phyloP scores from a whole-genome alignment of 257 asterid species.

The Scutellaria baicalensis region DNA sequence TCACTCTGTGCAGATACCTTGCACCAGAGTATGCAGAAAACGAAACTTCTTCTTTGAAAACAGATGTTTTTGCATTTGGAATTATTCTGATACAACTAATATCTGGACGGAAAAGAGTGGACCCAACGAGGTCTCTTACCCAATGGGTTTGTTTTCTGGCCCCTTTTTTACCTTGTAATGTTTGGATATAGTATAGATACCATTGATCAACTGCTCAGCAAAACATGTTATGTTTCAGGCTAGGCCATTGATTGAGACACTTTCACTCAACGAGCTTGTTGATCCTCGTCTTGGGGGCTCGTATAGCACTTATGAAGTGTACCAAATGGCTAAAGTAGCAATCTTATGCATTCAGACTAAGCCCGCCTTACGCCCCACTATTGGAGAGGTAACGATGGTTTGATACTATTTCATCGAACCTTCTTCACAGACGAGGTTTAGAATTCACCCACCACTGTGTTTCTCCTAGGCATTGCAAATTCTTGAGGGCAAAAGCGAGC shows the following conservation, averaged over 20 bases:
- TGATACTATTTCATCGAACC: background rate
- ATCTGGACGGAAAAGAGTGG: constrained; percentile 49
- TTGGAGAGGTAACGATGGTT: constrained; percentile 42
- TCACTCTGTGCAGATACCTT: constrained; percentile 42
- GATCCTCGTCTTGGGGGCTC: constrained; percentile 60
- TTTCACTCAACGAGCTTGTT: constrained; percentile 49
- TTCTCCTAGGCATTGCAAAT: constrained; percentile 45
- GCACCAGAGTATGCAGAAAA: constrained; percentile 71
- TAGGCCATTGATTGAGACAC: constrained; percentile 41
- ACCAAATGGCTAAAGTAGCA: constrained; percentile 66
- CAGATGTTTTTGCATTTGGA: constrained; percentile 62
- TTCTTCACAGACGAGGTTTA: background rate
- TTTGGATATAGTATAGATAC: background rate
- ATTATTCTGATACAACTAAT: constrained; percentile 58
- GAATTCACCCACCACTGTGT: background rate
- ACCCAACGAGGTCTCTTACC: constrained; percentile 34
- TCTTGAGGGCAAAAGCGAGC: constrained; percentile 53
- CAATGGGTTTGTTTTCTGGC: constrained; percentile 47
- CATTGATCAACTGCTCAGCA: background rate
- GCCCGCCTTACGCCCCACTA: constrained; percentile 58
- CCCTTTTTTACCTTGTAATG: too few species aligned
- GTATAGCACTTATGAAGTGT: constrained; percentile 47
- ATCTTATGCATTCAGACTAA: constrained; percentile 45
- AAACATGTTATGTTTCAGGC: constrained; percentile 36
- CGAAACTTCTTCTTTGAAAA: constrained; percentile 38